Evolutionary conservation across 768 basidiomycete genomes (phyloP).

Genomic region (Suillus subaureus): DNA sequence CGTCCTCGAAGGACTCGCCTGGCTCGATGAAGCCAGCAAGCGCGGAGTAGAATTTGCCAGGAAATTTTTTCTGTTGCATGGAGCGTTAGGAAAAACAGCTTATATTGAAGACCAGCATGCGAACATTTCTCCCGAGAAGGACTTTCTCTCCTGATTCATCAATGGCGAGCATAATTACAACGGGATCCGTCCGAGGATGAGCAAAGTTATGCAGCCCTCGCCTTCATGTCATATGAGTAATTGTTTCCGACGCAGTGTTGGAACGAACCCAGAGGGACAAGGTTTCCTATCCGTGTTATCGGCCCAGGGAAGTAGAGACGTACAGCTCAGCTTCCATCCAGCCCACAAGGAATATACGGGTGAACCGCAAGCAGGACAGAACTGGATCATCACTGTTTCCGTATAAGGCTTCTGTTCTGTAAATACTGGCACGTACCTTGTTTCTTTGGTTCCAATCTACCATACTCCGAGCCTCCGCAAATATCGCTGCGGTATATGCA

Average conservation of each 20-base stretch:
- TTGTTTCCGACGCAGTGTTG: slow-evolving; percentile 1
- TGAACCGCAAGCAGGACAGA: slow-evolving; percentile 87
- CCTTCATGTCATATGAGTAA: slow-evolving; percentile 39
- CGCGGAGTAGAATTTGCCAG: slow-evolving; percentile 79
- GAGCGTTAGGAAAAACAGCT: neutral
- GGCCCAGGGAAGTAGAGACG: slow-evolving; percentile 73
- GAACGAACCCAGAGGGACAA: slow-evolving; percentile 71
- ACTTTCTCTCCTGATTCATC: slow-evolving; percentile 82
- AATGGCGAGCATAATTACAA: slow-evolving; percentile 88
- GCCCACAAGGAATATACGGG: slow-evolving; percentile 87
- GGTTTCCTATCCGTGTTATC: slow-evolving; percentile 62
- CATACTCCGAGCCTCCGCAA: slow-evolving; percentile 78
- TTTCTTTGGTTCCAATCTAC: slow-evolving; percentile 94
- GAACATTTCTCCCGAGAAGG: slow-evolving; percentile 83
- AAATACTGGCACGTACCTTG: slow-evolving; percentile 49
- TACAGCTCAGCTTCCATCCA: slow-evolving; percentile 92
- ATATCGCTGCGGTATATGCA: slow-evolving; percentile 69
- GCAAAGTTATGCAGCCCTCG: slow-evolving; percentile 87
- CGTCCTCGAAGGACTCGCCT: slow-evolving; percentile 92
- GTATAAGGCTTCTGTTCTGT: neutral
- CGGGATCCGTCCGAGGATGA: slow-evolving; percentile 83
- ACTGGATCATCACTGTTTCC: slow-evolving; percentile 47
- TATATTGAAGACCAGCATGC: slow-evolving; percentile 26
- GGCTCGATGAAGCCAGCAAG: slow-evolving; percentile 95
- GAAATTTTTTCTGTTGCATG: slow-evolving; percentile 57